A percentile compares a stretch with the other conserved stretches of the same genome.
Conservation (phyloP, 2,329 filamentous ascomycete genomes). For the Hypoxylon sp. region DNA sequence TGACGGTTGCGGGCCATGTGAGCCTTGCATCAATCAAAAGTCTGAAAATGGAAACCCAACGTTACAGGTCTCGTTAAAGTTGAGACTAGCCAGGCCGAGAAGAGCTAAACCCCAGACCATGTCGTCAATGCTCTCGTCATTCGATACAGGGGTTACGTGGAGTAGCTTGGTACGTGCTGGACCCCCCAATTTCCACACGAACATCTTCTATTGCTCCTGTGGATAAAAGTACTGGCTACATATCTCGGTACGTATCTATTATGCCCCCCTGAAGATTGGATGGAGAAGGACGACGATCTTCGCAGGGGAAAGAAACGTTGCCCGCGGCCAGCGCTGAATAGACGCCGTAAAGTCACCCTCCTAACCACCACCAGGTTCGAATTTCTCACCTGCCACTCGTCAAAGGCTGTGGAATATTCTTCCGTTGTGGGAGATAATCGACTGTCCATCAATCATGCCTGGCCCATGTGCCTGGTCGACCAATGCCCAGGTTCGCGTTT, state of each 20-base stretch:
- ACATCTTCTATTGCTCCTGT: neutral
- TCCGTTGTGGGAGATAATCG: constrained; percentile 6
- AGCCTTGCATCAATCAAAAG: constrained; percentile 31
- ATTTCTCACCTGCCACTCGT: constrained; percentile 13
- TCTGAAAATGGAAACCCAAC: constrained; percentile 28
- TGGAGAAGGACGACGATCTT: constrained; percentile 23
- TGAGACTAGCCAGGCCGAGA: constrained; percentile 27
- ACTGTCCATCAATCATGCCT: constrained; percentile 17
- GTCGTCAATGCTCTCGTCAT: constrained; percentile 43
- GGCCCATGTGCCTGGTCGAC: constrained; percentile 16
- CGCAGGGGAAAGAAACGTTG: constrained; percentile 32
- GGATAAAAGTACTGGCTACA: constrained; percentile 17
- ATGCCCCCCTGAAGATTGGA: constrained; percentile 24
- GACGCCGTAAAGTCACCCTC: constrained; percentile 20
- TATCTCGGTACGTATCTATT: constrained; percentile 9
- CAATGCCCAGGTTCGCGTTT: neutral
- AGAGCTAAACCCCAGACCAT: constrained; percentile 39
- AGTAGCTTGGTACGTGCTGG: constrained; percentile 19
- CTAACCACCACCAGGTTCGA: constrained; percentile 11
- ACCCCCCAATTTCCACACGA: constrained; percentile 18
- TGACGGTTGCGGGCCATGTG: constrained; percentile 3
- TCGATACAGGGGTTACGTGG: constrained; percentile 24
- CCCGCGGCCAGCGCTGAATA: constrained; percentile 19
- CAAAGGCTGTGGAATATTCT: constrained; percentile 6
- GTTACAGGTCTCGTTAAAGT: constrained; percentile 41